A percentile compares a stretch with the other conserved stretches of the same genome.
These are phyloP conservation scores for Striga hermonthica DNA, from an alignment of 305 asterid genomes.

Conservation along the genomic window DNA sequence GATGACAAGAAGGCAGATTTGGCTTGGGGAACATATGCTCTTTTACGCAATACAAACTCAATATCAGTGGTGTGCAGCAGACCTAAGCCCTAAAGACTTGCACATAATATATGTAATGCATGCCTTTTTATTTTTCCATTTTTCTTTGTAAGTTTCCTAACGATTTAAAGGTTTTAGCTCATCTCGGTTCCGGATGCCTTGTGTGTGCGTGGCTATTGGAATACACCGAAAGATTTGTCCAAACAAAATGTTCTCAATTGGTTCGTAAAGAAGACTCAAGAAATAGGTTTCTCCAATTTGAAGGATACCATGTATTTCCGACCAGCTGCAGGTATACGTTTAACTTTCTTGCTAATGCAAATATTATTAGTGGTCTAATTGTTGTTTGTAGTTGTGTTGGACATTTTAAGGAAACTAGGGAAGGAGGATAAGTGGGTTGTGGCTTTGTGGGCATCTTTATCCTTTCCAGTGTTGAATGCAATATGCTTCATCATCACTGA, in stretches of 20 bases:
- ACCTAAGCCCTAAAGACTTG: conserved; percentile 10
- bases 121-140: neutral
- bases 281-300: conserved; percentile 50
- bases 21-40: conserved; percentile 90
- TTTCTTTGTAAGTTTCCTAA: conserved; percentile 23
- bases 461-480: neutral
- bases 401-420: conserved; percentile 4
- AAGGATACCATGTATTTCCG: conserved; percentile 66
- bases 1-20: conserved; percentile 65
- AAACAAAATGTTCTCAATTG: conserved; percentile 52
- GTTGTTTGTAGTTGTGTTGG: conserved; percentile 6
- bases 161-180: conserved; percentile 49
- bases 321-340: conserved; percentile 49
- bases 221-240: conserved; percentile 48
- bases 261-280: conserved; percentile 56
- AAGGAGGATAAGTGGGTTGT: conserved; percentile 16
- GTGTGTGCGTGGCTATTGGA: conserved; percentile 96
- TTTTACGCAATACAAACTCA: conserved; percentile 81
- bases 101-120: neutral
- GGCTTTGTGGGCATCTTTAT: neutral
- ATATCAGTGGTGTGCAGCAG: conserved; percentile 69
- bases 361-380: neutral
- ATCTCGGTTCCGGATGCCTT: conserved; percentile 53
- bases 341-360: conserved; percentile 18
- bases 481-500: conserved; percentile 10